phyloP scores from a whole-genome alignment of 2,329 filamentous ascomycete genomes.

The Reticulascus tulasneorum region DNA sequence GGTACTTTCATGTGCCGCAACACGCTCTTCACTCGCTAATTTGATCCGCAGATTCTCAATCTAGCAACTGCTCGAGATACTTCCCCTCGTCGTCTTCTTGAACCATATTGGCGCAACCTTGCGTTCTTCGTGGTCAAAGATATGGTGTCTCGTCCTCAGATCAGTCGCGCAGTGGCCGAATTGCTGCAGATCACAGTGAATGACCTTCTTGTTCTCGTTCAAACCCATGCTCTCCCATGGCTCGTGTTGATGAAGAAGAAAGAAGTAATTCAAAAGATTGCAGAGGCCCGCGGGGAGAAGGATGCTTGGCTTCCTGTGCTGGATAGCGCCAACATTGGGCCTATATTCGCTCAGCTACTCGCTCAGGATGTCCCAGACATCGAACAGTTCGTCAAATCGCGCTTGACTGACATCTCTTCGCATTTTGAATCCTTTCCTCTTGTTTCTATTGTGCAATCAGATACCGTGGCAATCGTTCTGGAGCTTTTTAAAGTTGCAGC shows the following conservation, averaged over 20 bases:
- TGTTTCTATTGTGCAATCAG: conserved; percentile 65
- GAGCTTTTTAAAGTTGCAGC: conserved; percentile 79
- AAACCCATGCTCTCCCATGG: conserved; percentile 79
- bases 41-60: conserved; percentile 49
- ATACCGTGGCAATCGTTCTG: conserved; percentile 71
- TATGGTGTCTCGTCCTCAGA: conserved; percentile 74
- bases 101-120: conserved; percentile 84
- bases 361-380: conserved; percentile 53
- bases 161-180: conserved; percentile 75
- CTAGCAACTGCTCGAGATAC: conserved; percentile 63
- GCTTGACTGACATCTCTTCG: conserved; percentile 64
- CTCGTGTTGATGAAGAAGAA: conserved; percentile 74
- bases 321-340: conserved; percentile 52
- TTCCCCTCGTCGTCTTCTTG: conserved; percentile 66
- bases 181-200: conserved; percentile 71
- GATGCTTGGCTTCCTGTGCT: conserved; percentile 56
- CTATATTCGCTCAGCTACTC: conserved; percentile 56
- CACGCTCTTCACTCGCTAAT: conserved; percentile 4
- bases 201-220: conserved; percentile 70
- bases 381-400: conserved; percentile 64
- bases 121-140: conserved; percentile 82
- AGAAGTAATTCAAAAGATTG: conserved; percentile 78
- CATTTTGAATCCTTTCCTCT: conserved; percentile 66
- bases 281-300: conserved; percentile 67
- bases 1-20: conserved; percentile 45